Percentiles rank a stretch among this genome's conserved stretches.
These are phyloP conservation scores for Hymenotorrendiella dingleyae DNA, from an alignment of 2,329 filamentous ascomycete species.

Conservation along the genomic window DNA sequence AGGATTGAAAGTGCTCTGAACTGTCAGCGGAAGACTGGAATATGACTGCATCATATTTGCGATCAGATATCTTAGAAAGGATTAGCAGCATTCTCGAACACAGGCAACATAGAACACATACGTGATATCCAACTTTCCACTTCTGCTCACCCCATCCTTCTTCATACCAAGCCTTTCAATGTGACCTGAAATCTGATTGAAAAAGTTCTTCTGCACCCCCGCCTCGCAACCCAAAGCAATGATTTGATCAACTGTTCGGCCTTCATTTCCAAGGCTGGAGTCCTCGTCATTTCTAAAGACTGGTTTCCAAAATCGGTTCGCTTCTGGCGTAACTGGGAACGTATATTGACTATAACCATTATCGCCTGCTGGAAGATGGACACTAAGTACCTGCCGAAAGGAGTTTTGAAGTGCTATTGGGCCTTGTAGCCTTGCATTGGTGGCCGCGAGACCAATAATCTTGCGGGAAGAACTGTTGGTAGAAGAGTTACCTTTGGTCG, in stretches of 20 bases:
- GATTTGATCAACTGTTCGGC: constrained; percentile 48
- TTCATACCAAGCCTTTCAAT: constrained; percentile 51
- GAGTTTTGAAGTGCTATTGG: constrained; percentile 55
- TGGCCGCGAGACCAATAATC: too few relatives aligned
- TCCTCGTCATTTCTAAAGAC: constrained; percentile 25
- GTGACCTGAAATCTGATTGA: constrained; percentile 42
- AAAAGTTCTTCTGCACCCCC: constrained; percentile 45
- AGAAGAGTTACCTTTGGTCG: too few relatives aligned
- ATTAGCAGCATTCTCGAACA: constrained; percentile 2
- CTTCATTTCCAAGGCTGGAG: constrained; percentile 22
- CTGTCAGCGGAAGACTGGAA: constrained; percentile 41
- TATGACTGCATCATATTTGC: constrained; percentile 55
- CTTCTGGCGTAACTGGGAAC: constrained; percentile 43
- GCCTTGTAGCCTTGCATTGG: too few relatives aligned
- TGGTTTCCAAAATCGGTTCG: constrained; percentile 34
- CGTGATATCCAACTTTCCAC: constrained; percentile 54
- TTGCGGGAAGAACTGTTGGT: too few relatives aligned
- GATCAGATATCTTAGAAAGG: constrained; percentile 46
- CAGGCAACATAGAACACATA: constrained; percentile 29
- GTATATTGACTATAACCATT: constrained; percentile 43
- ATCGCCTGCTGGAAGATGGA: constrained; percentile 44
- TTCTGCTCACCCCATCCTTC: constrained; percentile 43
- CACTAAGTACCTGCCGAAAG: constrained; percentile 46
- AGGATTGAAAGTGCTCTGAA: constrained; percentile 45
- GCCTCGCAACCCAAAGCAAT: constrained; percentile 53